Evolutionary conservation across 2,329 filamentous ascomycete species (phyloP).

Genomic region (Aspergillus fructus): DNA sequence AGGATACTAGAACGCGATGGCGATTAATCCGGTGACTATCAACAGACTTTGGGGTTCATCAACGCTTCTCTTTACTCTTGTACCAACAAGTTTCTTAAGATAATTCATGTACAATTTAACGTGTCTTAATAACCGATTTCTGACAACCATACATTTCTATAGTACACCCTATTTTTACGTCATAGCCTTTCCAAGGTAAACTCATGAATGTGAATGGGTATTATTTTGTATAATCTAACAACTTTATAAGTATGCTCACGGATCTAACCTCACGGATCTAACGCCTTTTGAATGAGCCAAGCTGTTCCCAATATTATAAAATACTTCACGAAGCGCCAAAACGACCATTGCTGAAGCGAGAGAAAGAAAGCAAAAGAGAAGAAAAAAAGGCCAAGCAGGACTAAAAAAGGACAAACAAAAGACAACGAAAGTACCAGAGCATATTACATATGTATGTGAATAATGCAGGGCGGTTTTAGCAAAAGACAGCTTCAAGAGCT

Average conservation of each 20-base stretch:
- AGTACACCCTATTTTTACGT: background rate
- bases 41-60: background rate
- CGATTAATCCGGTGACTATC: background rate
- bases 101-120: background rate
- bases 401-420: conserved; percentile 4
- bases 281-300: conserved; percentile 1
- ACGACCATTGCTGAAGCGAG: conserved; percentile 28
- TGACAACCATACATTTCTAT: background rate
- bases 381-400: background rate
- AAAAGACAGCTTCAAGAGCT: conserved; percentile 42
- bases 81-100: background rate
- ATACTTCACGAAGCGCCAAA: conserved; percentile 19
- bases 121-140: background rate
- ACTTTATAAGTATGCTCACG: conserved; percentile 3
- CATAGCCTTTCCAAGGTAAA: background rate
- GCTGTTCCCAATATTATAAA: conserved; percentile 3
- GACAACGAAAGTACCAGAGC: conserved; percentile 12
- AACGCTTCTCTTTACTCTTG: background rate
- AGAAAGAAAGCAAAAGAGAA: conserved; percentile 14
- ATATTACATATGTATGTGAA: conserved; percentile 11
- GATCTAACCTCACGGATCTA: conserved; percentile 13
- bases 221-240: conserved; percentile 1
- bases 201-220: background rate
- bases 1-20: background rate
- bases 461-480: conserved; percentile 22